Percentiles rank a stretch among this genome's conserved stretches.
These are phyloP conservation scores for Pseudogymnoascus sp. DNA, from an alignment of 2,329 filamentous ascomycete species.

Conservation along the genomic window DNA sequence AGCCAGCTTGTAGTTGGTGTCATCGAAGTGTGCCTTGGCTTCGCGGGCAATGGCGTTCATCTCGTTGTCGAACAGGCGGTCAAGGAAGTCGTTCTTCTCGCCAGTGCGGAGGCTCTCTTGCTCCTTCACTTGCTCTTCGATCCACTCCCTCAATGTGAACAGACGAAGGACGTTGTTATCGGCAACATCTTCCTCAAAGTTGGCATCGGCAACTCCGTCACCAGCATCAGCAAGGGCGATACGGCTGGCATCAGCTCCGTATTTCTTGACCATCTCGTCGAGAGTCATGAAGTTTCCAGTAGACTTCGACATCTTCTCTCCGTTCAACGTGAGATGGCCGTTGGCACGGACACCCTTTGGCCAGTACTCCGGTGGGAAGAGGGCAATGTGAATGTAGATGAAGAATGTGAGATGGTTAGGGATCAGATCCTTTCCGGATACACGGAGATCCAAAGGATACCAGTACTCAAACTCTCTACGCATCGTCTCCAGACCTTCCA, in stretches of 20 bases:
- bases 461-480: conserved; percentile 92
- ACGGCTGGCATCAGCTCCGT: conserved; percentile 84
- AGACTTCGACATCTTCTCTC: conserved; percentile 97
- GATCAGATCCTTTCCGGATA: conserved; percentile 87
- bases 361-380: conserved; percentile 86
- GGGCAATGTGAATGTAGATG: conserved; percentile 84
- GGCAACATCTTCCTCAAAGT: conserved; percentile 92
- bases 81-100: conserved; percentile 68
- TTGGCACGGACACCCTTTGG: conserved; percentile 79
- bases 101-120: conserved; percentile 66
- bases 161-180: conserved; percentile 85
- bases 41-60: conserved; percentile 77
- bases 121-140: conserved; percentile 72
- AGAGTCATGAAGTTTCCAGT: conserved; percentile 97
- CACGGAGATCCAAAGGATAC: conserved; percentile 83
- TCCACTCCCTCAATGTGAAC: conserved; percentile 79
- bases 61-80: conserved; percentile 87
- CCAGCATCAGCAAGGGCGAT: conserved; percentile 91
- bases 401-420: conserved; percentile 94
- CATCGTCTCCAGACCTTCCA: conserved; percentile 68
- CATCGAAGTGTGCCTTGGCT: conserved; percentile 67
- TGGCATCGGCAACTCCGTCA: conserved; percentile 89
- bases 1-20: conserved; percentile 77
- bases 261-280: conserved; percentile 77
- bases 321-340: conserved; percentile 88